Percentiles rank a stretch among this genome's conserved stretches.
Conservation (phyloP, 495 filamentous ascomycete species). For the Jackrogersella minutella region DNA sequence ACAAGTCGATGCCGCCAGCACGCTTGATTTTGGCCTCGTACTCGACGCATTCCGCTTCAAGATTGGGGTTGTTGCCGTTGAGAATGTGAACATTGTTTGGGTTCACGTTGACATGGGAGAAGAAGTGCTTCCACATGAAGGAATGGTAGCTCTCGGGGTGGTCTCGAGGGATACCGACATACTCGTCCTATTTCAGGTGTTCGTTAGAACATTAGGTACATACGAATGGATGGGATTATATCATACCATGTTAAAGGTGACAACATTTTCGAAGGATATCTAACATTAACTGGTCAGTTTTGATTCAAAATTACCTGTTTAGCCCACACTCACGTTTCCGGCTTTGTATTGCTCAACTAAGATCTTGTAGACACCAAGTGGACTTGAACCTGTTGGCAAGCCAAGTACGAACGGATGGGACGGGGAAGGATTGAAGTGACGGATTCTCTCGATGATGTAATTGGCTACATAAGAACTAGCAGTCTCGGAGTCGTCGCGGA, state of each 20-base stretch:
- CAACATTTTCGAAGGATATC: conserved; percentile 86
- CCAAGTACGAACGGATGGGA: conserved; percentile 81
- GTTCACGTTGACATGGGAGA: conserved; percentile 83
- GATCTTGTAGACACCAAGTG: conserved; percentile 78
- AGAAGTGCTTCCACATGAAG: conserved; percentile 93
- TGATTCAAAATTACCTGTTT: not conserved
- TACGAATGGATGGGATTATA: not conserved
- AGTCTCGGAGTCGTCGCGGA: conserved; percentile 70
- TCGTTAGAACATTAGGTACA: conserved; percentile 5
- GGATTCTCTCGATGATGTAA: conserved; percentile 84
- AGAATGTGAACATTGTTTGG: conserved; percentile 85
- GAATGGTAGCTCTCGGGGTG: conserved; percentile 87
- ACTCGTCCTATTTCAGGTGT: conserved; percentile 71
- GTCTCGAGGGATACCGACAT: conserved; percentile 80
- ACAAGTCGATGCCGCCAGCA: conserved; percentile 82
- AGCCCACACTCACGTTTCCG: conserved; percentile 58
- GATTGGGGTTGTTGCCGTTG: conserved; percentile 80
- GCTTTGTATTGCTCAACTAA: conserved; percentile 78
- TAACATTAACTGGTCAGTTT: conserved; percentile 20
- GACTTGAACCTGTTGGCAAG: conserved; percentile 82
- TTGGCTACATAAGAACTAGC: conserved; percentile 80
- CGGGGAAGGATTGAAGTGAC: conserved; percentile 72
- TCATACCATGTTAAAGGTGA: conserved; percentile 91
- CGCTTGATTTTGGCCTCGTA: conserved; percentile 82
- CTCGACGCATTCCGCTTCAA: conserved; percentile 76